Base-by-base conservation (phyloP, 2,329 filamentous ascomycete genomes). In the Eutypella sp. region DNA sequence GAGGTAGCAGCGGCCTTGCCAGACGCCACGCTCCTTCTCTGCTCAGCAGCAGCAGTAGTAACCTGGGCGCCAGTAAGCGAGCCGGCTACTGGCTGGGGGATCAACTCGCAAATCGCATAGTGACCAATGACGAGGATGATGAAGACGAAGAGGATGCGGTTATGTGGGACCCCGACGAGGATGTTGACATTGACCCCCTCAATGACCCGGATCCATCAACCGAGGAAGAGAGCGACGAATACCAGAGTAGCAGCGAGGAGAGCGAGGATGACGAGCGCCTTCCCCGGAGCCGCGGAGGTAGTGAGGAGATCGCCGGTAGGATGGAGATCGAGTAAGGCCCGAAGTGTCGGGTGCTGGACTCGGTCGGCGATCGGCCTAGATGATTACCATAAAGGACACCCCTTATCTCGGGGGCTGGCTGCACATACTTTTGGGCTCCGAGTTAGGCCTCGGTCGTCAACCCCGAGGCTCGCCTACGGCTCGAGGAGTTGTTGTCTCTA, bases 1-100 rank as follows among this genome's bases (percentile, higher is more conserved):
- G 62, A 44, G 60, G 57, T 18, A 63, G 60, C 41, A 57, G 54
- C 31, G 57, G 55, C 6, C 46, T 59, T 11, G 52, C 60, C 6
- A 62, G 61, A 44, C 60, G 65, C 22, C 53, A 63, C 34, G 61
- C 63, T 5, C 41, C 57, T 5, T 53, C 57, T 3, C 42, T 52
- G 41, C 56, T 51, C 45, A 58, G 53, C 48, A 64, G 59, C 13
- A 33, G 29, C 45, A 58, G 53, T 48, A 64, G 59, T 15, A 33
- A n/a, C 39, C 45, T 58, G 3, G 82, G 82, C 29, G 84, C 84
- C 7, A 81, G 80, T 57, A 96, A 96, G 72, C 84, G 91, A 40
- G 89, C 89, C 13, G 81, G 79, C 50, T 96, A 89, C 67, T 96
- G 91, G 92, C 78, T 96, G 3, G 89, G 90, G 36, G 83, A 89